Percentiles rank a stretch among this genome's conserved stretches.
phyloP scores from a whole-genome alignment of 331 rosid genomes.

The Acacia concinna region DNA sequence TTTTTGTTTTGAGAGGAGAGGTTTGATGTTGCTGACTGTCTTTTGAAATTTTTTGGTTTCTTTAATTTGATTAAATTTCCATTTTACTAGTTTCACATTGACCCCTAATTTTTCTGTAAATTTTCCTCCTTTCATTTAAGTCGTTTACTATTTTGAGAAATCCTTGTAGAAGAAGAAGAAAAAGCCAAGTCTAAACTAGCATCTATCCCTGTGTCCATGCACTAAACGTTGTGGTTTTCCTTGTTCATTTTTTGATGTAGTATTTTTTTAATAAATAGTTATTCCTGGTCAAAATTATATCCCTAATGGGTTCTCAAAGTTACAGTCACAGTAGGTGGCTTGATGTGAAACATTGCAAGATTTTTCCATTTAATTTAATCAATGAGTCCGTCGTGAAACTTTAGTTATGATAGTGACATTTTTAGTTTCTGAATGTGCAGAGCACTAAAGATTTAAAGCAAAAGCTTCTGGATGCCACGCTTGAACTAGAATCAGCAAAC shows the following conservation, averaged over 20 bases:
- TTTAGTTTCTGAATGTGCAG: slow-evolving; percentile 44
- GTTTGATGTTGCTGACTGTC: too few relatives aligned
- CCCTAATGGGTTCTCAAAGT: background rate
- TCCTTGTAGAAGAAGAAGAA: too few relatives aligned
- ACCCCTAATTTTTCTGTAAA: too few relatives aligned
- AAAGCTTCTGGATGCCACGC: slow-evolving; percentile 45
- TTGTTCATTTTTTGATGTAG: background rate
- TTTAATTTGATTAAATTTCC: too few relatives aligned
- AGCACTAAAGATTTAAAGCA: slow-evolving; percentile 54
- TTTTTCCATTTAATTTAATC: background rate
- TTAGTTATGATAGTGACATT: background rate
- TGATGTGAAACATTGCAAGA: background rate
- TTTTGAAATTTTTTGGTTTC: too few relatives aligned
- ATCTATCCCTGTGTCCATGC: background rate
- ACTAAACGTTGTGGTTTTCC: slow-evolving; percentile 18
- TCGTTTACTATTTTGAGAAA: too few relatives aligned
- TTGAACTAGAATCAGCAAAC: slow-evolving; percentile 60
- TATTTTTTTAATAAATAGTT: background rate
- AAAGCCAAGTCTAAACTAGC: background rate
- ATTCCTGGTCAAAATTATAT: background rate
- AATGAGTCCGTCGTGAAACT: background rate
- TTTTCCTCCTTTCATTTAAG: too few relatives aligned
- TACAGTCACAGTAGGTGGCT: background rate
- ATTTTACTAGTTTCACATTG: too few relatives aligned
- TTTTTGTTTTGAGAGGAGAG: too few relatives aligned